Evolutionary conservation across 2,329 filamentous ascomycete genomes (phyloP), one percentile per base, ranked within the genome.

Genomic region (Colletotrichum sublineola): DNA sequence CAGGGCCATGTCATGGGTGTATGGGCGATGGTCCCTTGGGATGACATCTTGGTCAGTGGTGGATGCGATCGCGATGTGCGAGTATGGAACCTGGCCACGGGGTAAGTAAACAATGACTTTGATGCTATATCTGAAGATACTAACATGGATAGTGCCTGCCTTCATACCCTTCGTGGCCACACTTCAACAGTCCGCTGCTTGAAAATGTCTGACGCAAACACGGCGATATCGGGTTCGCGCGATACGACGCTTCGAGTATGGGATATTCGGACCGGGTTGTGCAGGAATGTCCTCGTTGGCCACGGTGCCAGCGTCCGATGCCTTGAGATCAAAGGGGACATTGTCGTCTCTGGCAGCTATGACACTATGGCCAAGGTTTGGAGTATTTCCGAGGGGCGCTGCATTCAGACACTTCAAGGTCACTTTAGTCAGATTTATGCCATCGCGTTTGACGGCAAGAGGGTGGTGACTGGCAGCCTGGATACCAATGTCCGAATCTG

Each of bases 401-500:
- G 96, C 81, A 85, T 98, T 67, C 92, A 96, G 76, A 98, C 95
- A 0, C 87, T 99, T 50, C 92, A 93, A 56, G 96, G 96, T 0
- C 96, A 99, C 82, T 99, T 98, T 83, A 98, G 96, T 80, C 96
- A 99, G 80, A 99, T 99, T 71, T 99, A 99, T 80, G 96, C 96
- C 29, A 97, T 99, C 80, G 96, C 96, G 1, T 99, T 98, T 57
- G 96, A 99, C 80, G 96, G 96, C 50, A 92, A 92, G 76, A 90
- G 95, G 75, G 95, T 99, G 70, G 96, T 97, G 46, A 99, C 96
- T 12, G 96, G 96, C 63, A 98, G 95, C 81, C 85, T 99, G 74
- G 96, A 99, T 82, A 99, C 96, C 4, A 98, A 96, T 77, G 96
- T 99, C 36, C 89, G 96, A 75, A 97, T 99, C 74, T 99, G 96